Conservation (phyloP, 2,329 filamentous ascomycete species). For the Arthrobotrys conoides region DNA sequence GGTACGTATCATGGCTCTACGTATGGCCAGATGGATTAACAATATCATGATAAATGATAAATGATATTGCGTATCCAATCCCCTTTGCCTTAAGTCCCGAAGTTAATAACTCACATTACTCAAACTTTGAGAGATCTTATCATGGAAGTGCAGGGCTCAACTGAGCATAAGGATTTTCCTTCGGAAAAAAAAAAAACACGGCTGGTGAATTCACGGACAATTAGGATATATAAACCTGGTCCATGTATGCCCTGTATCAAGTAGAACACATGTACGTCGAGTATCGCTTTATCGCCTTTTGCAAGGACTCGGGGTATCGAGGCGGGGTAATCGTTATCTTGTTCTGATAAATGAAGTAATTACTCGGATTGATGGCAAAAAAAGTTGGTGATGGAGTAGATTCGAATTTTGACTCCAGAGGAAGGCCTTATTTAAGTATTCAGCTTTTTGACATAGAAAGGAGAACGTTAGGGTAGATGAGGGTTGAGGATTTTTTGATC, state of each 20-base stretch:
- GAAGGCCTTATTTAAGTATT: no score
- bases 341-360: not conserved
- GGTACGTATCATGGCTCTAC: not conserved
- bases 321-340: not conserved
- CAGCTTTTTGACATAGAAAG: no score
- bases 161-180: not conserved
- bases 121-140: not conserved
- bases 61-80: not conserved
- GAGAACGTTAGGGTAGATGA: no score
- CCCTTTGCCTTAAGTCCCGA: not conserved
- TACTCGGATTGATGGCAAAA: not conserved
- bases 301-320: not conserved
- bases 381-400: not conserved
- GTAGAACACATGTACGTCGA: not conserved
- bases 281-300: not conserved
- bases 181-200: not conserved
- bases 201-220: constrained; percentile 11
- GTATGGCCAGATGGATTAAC: not conserved
- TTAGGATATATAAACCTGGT: not conserved
- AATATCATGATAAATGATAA: not conserved
- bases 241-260: not conserved
- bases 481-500: not conserved
- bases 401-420: not conserved
- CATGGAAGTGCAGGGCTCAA: not conserved
- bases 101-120: not conserved